These are phyloP conservation scores for Cocos nucifera DNA, from an alignment of 176 grass and related monocot genomes.

Conservation along the genomic window DNA sequence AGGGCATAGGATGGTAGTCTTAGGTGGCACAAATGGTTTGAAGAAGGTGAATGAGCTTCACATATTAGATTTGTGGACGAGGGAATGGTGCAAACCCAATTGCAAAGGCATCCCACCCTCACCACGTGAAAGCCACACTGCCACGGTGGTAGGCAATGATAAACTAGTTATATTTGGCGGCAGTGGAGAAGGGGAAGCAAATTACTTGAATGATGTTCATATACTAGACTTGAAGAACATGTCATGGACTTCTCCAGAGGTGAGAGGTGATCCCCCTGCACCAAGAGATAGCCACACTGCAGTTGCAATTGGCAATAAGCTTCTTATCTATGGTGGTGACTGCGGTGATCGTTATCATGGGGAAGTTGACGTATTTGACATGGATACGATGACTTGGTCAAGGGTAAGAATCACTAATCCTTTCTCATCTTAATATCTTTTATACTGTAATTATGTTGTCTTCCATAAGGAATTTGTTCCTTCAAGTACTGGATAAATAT, in stretches of 20 bases:
- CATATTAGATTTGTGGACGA: slow-evolving; percentile 62
- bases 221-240: slow-evolving; percentile 63
- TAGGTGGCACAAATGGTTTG: slow-evolving; percentile 75
- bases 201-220: slow-evolving; percentile 90
- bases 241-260: slow-evolving; percentile 72
- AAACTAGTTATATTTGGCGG: slow-evolving; percentile 80
- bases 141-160: slow-evolving; percentile 38
- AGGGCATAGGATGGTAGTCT: slow-evolving; percentile 84
- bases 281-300: slow-evolving; percentile 91
- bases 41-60: slow-evolving; percentile 93
- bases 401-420: slow-evolving; percentile 43
- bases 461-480: too few species aligned
- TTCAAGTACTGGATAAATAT: too few species aligned
- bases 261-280: slow-evolving; percentile 41
- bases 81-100: slow-evolving; percentile 60
- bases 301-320: slow-evolving; percentile 42
- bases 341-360: slow-evolving; percentile 81
- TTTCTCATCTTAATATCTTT: not conserved
- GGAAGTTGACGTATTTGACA: slow-evolving; percentile 84
- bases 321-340: slow-evolving; percentile 80
- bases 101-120: slow-evolving; percentile 56
- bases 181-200: slow-evolving; percentile 85
- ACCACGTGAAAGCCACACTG: slow-evolving; percentile 79
- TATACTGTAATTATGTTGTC: too few species aligned
- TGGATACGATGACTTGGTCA: slow-evolving; percentile 75